These are phyloP conservation scores for Ophiostoma pallidulum DNA, from an alignment of 2,329 filamentous ascomycete genomes.

Conservation along the genomic window DNA sequence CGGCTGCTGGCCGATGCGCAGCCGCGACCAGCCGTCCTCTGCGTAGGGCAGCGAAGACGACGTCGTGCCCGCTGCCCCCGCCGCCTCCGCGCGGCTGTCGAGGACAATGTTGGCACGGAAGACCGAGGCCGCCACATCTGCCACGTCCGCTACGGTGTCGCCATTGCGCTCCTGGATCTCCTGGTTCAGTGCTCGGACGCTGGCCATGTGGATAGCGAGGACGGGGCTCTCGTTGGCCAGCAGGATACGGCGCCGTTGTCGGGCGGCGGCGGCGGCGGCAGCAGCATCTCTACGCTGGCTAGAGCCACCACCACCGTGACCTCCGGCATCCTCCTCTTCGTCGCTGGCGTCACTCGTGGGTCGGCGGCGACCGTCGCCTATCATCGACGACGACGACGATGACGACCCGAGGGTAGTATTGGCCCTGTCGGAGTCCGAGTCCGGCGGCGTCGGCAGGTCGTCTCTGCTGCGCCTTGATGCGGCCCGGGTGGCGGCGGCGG, in stretches of 20 bases:
- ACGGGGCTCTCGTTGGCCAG: conserved; percentile 94
- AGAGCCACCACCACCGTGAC: no score
- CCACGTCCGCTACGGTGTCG: no score
- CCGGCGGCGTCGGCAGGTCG: conserved; percentile 43
- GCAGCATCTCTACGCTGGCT: no score
- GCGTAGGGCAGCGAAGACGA: conserved; percentile 45
- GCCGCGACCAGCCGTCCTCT: conserved; percentile 67
- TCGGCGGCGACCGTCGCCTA: no score
- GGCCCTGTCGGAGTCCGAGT: conserved; percentile 42
- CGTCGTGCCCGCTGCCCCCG: neutral
- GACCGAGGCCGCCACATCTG: conserved; percentile 57
- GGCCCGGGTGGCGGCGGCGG: no score
- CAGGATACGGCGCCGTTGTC: conserved; percentile 49
- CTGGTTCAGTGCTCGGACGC: conserved; percentile 67
- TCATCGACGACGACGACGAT: no score
- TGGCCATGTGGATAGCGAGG: conserved; percentile 70
- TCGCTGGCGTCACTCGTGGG: neutral
- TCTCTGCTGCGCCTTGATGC: conserved; percentile 26
- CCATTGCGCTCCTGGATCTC: conserved; percentile 55
- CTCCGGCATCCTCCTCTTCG: no score
- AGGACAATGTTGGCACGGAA: conserved; percentile 88
- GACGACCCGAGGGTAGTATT: no score
- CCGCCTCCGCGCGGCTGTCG: conserved; percentile 25
- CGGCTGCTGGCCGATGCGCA: conserved; percentile 55
- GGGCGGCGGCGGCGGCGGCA: neutral